Evolutionary conservation across 2,329 filamentous ascomycete genomes (phyloP).

Genomic region (Keithomyces neogunnii): DNA sequence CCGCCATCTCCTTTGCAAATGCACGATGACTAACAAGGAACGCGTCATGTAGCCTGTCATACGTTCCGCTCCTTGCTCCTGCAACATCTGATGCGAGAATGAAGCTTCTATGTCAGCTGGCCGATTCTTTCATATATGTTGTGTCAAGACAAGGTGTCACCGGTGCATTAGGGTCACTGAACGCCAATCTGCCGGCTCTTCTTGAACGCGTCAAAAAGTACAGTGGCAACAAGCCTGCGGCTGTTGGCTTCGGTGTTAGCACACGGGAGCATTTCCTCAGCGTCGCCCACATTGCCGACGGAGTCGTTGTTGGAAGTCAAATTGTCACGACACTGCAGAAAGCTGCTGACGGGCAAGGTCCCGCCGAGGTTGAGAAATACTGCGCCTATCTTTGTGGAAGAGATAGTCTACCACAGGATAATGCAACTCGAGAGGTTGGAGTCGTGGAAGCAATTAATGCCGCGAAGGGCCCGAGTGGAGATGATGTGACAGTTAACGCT

Average conservation of each 20-base stretch:
- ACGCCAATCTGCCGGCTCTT: conserved; percentile 71
- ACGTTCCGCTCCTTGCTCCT: conserved; percentile 93
- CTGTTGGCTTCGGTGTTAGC: conserved; percentile 93
- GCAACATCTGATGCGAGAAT: conserved; percentile 88
- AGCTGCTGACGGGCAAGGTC: conserved; percentile 23
- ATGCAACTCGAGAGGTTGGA: conserved; percentile 55
- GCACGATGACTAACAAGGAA: background rate
- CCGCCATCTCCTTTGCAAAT: background rate
- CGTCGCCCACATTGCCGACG: conserved; percentile 77
- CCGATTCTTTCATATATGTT: conserved; percentile 98
- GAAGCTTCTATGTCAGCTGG: conserved; percentile 91
- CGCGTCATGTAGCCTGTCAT: conserved; percentile 59
- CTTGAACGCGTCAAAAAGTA: conserved; percentile 83
- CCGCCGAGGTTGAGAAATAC: conserved; percentile 75
- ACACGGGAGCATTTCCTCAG: conserved; percentile 89
- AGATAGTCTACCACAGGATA: conserved; percentile 24
- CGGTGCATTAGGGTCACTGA: conserved; percentile 76
- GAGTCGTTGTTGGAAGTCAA: conserved; percentile 93
- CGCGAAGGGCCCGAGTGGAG: conserved; percentile 31
- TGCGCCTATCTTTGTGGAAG: conserved; percentile 60
- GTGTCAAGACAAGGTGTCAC: conserved; percentile 97
- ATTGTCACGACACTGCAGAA: conserved; percentile 69
- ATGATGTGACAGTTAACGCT: conserved; percentile 44
- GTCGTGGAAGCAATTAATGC: conserved; percentile 58
- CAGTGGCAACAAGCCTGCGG: conserved; percentile 82